Conservation (phyloP, 345 rosid genomes). For the Hibiscus tridactylites region DNA sequence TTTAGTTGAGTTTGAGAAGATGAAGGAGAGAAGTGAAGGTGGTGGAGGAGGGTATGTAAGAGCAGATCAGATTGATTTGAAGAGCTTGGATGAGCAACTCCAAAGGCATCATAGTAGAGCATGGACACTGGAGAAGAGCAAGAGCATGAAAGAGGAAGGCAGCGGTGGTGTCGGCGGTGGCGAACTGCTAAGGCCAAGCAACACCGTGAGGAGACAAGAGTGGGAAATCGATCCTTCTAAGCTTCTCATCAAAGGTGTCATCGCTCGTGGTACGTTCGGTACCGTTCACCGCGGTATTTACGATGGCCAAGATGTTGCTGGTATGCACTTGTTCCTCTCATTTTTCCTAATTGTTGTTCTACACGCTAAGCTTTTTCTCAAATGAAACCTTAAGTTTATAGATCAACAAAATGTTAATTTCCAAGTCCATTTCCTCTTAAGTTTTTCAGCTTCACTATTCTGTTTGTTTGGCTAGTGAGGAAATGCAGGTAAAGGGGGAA, state of each 20-base stretch:
- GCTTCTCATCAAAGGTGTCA: conserved; percentile 65
- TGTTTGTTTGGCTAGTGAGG: not conserved
- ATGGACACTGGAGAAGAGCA: conserved; percentile 77
- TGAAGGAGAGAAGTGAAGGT: conserved; percentile 58
- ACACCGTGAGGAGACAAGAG: conserved; percentile 42
- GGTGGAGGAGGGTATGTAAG: conserved; percentile 78
- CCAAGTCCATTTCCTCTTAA: not conserved
- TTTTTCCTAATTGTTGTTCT: not conserved
- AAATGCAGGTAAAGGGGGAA: not conserved
- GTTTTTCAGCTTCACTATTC: not conserved
- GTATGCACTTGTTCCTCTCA: conserved; percentile 25
- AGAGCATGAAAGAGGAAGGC: conserved; percentile 30
- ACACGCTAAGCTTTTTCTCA: not conserved
- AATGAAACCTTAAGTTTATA: too few species aligned
- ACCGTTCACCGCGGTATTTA: conserved; percentile 91
- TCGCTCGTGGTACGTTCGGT: conserved; percentile 97
- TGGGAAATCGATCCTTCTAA: conserved; percentile 99
- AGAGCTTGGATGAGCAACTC: conserved; percentile 87
- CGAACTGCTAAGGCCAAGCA: conserved; percentile 12
- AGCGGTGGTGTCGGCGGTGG: conserved; percentile 12
- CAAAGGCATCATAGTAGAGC: conserved; percentile 85
- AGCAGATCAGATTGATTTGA: conserved; percentile 96
- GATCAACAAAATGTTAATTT: too few species aligned
- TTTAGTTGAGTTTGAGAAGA: conserved; percentile 9
- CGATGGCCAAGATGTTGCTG: conserved; percentile 91